These are phyloP conservation scores for Thalassiosira ordinaria DNA, from an alignment of 352 stramenopile genomes.

Conservation along the genomic window DNA sequence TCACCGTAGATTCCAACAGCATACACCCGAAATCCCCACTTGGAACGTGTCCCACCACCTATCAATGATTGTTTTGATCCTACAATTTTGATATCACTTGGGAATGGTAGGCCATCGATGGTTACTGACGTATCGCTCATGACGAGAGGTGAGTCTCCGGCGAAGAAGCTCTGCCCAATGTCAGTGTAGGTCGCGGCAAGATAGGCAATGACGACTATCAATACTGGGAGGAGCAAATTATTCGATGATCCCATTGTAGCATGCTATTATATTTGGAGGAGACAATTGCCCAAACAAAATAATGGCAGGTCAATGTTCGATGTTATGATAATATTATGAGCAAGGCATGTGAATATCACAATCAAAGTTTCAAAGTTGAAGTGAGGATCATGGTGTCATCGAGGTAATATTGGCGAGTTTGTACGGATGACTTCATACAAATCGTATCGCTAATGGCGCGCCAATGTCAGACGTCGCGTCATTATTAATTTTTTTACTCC, in stretches of 20 bases:
- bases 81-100: constrained; percentile 20
- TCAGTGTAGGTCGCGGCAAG: not conserved
- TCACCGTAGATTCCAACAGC: constrained; percentile 37
- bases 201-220: not conserved
- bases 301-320: too few species aligned
- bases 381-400: not conserved
- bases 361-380: constrained; percentile 1
- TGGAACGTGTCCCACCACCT: constrained; percentile 27
- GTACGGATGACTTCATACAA: not conserved
- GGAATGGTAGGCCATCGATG: constrained; percentile 34
- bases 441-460: not conserved
- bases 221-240: not conserved
- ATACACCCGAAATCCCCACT: constrained; percentile 42
- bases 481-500: too few species aligned
- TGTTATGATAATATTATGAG: too few species aligned
- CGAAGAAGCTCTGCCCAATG: not conserved
- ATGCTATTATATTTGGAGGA: too few species aligned
- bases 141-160: not conserved
- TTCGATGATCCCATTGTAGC: constrained; percentile 8
- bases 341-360: too few species aligned
- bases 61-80: constrained; percentile 40
- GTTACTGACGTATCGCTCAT: not conserved
- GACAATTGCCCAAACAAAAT: too few species aligned
- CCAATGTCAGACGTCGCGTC: too few species aligned
- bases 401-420: not conserved